Evolutionary conservation across 305 asterid species (phyloP).

Genomic region (Ruellia speciosa): DNA sequence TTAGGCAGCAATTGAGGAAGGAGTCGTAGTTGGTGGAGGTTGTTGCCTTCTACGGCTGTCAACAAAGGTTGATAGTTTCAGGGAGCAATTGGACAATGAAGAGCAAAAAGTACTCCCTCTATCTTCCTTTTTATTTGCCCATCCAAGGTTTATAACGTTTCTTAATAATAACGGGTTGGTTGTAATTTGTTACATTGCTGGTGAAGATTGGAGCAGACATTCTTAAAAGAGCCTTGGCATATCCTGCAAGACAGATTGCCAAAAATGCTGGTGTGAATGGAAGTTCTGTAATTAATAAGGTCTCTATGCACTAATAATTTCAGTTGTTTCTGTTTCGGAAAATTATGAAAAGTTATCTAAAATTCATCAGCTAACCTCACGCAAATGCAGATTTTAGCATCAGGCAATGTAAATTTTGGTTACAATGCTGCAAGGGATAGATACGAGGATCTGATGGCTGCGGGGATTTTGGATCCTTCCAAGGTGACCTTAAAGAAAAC

Average conservation of each 20-base stretch:
- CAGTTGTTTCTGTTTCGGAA: background rate
- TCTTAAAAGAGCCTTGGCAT: conserved; percentile 52
- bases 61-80: conserved; percentile 43
- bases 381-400: conserved; percentile 48
- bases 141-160: background rate
- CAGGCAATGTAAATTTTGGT: conserved; percentile 46
- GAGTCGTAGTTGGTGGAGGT: conserved; percentile 77
- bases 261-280: conserved; percentile 84
- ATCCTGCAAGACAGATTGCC: conserved; percentile 75
- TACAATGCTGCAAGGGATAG: conserved; percentile 62
- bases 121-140: background rate
- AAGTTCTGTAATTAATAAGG: conserved; percentile 53
- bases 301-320: conserved; percentile 11
- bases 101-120: conserved; percentile 46
- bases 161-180: background rate
- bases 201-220: conserved; percentile 76
- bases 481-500: conserved; percentile 35
- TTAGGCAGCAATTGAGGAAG: conserved; percentile 83
- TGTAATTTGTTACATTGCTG: background rate
- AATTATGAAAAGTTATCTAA: background rate
- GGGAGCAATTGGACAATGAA: conserved; percentile 50
- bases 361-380: conserved; percentile 2
- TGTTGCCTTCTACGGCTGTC: conserved; percentile 73
- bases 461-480: conserved; percentile 70
- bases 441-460: conserved; percentile 74